phyloP scores from a whole-genome alignment of 805 yeast genomes.

The Kluyveromyces aestuarii region DNA sequence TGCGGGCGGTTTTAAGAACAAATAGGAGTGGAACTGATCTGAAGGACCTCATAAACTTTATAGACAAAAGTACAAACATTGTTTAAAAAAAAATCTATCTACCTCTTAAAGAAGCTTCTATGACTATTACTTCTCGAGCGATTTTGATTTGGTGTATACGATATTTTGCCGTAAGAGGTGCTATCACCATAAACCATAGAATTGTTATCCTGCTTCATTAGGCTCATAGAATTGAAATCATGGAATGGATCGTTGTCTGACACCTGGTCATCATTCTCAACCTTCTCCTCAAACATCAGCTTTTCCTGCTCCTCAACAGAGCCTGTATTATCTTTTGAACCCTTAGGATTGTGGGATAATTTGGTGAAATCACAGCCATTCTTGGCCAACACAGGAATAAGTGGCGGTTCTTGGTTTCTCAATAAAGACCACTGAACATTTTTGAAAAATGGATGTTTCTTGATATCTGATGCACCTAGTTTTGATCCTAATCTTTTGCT shows the following conservation, averaged over 20 bases:
- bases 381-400: slow-evolving; percentile 72
- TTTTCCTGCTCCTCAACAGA: slow-evolving; percentile 16
- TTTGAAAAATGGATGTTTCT: slow-evolving; percentile 85
- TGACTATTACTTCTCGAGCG: slow-evolving; percentile 34
- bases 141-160: slow-evolving; percentile 32
- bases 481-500: slow-evolving; percentile 80
- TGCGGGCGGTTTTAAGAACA: neutral
- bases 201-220: slow-evolving; percentile 61
- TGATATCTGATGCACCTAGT: slow-evolving; percentile 92
- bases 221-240: slow-evolving; percentile 76
- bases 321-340: slow-evolving; percentile 14
- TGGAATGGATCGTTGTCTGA: slow-evolving; percentile 66
- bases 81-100: neutral
- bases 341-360: slow-evolving; percentile 17
- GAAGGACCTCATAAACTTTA: neutral
- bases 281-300: slow-evolving; percentile 25
- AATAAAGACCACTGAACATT: slow-evolving; percentile 91
- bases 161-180: slow-evolving; percentile 33
- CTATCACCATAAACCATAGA: slow-evolving; percentile 40
- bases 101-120: slow-evolving; percentile 27
- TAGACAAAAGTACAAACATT: neutral
- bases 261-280: slow-evolving; percentile 28
- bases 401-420: slow-evolving; percentile 89
- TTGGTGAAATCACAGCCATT: slow-evolving; percentile 43
- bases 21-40: too few relatives aligned